Evolutionary conservation across 129 eudicot genomes (phyloP), one percentile per base, ranked within the genome.

Genomic region (Tagetes patula): DNA sequence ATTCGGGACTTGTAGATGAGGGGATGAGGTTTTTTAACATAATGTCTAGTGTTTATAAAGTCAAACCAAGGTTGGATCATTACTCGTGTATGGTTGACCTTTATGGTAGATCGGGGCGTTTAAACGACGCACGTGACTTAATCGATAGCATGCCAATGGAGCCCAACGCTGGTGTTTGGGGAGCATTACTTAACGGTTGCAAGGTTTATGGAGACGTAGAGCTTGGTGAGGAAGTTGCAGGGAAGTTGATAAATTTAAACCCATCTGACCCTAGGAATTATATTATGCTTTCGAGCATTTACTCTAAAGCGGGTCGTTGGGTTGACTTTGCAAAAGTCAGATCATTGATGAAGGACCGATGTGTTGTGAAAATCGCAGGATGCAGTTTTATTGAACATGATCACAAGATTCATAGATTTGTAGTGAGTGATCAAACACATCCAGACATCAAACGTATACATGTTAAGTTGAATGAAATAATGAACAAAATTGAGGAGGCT

Each of bases 81-180:
- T 86, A 83, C 75, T 86, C 84, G 5, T 86, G 87, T 48, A 83
- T 86, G 87, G 85, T 86, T 54, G 91, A 86, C 65, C 74, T 86
- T 38, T 71, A 70, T 45, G 84, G 91, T 3, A 77, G 85, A 38
- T 81, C 88, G 31, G 88, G 86, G 55, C 45, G 31, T 42, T 58
- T 86, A 30, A 42, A 67, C 27, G 86, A 86, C 5, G 91, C 91
- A 0, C 46, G 41, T 32, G 8, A 2, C 6, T 71, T 86, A 60
- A 72, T 86, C 60, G 45, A 76, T 56, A 68, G 67, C 69, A 86
- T 86, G 91, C 82, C 86, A 2, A 81, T 86, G 84, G 91, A 83
- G 82, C 86, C 86, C 31, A 83, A 81, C 49, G 36, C 80, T 41
- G 86, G 80, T 67, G 84, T 86, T 75, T 86, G 88, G 88, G 91